Evolutionary conservation across 805 yeast genomes (phyloP).

Genomic region (Torulaspora maleeae): DNA sequence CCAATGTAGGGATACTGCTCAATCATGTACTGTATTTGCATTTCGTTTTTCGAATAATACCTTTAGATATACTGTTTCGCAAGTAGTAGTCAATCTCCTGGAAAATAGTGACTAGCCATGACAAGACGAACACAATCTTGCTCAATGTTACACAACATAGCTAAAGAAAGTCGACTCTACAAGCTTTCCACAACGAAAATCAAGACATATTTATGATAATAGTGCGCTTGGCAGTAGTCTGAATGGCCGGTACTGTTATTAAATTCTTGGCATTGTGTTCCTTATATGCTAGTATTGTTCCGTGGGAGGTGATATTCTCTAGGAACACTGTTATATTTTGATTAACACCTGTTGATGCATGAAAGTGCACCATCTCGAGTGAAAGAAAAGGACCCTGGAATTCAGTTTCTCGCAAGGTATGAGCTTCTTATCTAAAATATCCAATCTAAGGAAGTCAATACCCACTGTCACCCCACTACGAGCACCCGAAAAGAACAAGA

Average conservation of each 20-base stretch:
- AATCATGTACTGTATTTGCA: constrained; percentile 10
- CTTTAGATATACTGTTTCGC: neutral
- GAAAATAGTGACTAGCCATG: too few relatives aligned
- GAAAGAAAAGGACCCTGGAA: neutral
- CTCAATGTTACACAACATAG: too few relatives aligned
- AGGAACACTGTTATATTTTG: neutral
- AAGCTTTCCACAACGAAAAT: too few relatives aligned
- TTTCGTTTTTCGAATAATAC: constrained; percentile 2
- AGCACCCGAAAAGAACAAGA: neutral
- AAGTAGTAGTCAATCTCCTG: too few relatives aligned
- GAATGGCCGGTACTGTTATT: too few relatives aligned
- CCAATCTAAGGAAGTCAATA: constrained; percentile 25
- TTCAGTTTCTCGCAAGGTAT: constrained; percentile 7
- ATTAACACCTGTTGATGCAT: neutral
- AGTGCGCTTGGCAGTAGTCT: too few relatives aligned
- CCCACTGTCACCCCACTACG: constrained; percentile 7
- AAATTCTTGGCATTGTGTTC: neutral
- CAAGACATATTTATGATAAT: too few relatives aligned
- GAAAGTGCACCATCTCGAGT: neutral
- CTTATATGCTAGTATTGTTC: neutral
- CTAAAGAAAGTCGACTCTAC: too few relatives aligned
- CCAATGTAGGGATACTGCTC: neutral
- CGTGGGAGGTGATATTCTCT: neutral
- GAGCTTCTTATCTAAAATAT: constrained; percentile 34
- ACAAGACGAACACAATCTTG: too few relatives aligned